A percentile compares a stretch with the other conserved stretches of the same genome.
Conservation (phyloP, 2,329 filamentous ascomycete genomes). For the Lasiodiplodia sp. region DNA sequence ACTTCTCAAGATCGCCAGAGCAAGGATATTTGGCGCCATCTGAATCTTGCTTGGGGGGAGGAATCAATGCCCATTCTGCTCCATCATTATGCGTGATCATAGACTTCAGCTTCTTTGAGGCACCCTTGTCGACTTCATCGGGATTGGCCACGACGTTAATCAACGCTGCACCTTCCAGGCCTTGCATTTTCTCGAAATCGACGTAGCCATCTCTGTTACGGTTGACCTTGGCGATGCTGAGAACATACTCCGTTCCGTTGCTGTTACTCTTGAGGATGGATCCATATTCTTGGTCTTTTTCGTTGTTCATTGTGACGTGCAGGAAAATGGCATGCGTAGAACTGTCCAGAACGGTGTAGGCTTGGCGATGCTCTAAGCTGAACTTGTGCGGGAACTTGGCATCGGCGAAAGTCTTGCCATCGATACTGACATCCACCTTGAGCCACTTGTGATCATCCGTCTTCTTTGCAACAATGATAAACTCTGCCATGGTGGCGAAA, state of each 20-base stretch:
- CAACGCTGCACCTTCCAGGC: slow-evolving; percentile 86
- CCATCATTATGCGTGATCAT: slow-evolving; percentile 98
- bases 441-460: slow-evolving; percentile 72
- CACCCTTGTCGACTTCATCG: slow-evolving; percentile 66
- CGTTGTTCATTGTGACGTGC: slow-evolving; percentile 81
- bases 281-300: slow-evolving; percentile 73
- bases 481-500: slow-evolving; percentile 96
- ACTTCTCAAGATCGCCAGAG: slow-evolving; percentile 67
- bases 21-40: slow-evolving; percentile 78
- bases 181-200: slow-evolving; percentile 95
- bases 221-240: slow-evolving; percentile 83
- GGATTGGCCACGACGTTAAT: slow-evolving; percentile 85
- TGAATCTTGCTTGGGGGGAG: slow-evolving; percentile 73
- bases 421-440: slow-evolving; percentile 81
- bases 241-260: slow-evolving; percentile 93
- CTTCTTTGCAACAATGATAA: slow-evolving; percentile 81
- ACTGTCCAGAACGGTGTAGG: slow-evolving; percentile 93
- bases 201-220: slow-evolving; percentile 79
- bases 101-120: slow-evolving; percentile 81
- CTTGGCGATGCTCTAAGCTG: slow-evolving; percentile 76
- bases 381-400: slow-evolving; percentile 89
- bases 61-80: slow-evolving; percentile 80
- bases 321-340: slow-evolving; percentile 94
- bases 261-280: slow-evolving; percentile 98
- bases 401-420: slow-evolving; percentile 81